Base-by-base conservation (phyloP, 1,139 yeast species). In the Diutina siamensis region DNA sequence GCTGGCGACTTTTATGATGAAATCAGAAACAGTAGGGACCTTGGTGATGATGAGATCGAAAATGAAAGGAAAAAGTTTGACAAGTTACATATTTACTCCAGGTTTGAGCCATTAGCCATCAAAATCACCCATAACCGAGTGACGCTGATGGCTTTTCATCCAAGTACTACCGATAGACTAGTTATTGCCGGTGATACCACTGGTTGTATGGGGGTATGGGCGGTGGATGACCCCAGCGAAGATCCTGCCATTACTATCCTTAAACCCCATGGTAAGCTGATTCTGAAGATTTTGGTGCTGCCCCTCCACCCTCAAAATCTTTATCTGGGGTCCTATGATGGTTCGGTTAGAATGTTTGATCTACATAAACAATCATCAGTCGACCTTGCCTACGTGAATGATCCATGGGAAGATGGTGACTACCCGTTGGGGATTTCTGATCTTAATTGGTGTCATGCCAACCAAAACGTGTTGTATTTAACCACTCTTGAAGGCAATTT, bases 161-260 rank as follows among this genome's bases (percentile, higher is more conserved):
- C 42, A 9, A 63, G 84, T 0, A 61, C 60, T 1, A 72, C 71
- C 0, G 78, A 80, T 52, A 70, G 84, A 51, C 58, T 92, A 3
- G 71, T 87, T 2, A 60, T 85, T 40, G 97, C 89, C 0, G 97
- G 97, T 44, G 97, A 92, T 61, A 85, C 88, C 19, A 65, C 68
- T 17, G 97, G 97, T 5, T 75, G 80, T 51, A 63, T 88, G 45
- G 97, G 97, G 0, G 70, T 89, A n/a, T 92, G 97, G 97, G 45
- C 52, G 1, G 48, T 47, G 3, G 59, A 54, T 2, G 52, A 52
- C 2, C 46, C 38, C 4, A 15, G 13, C 9, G 42, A 38, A 3
- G 51, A 48, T 3, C 63, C 59, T 28, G 71, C 85, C 1, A 55
- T 68, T 10, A 64, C 80, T 1, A 74, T 78, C 20, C 72, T 88